Evolutionary conservation across 179 eudicot genomes (phyloP).

Genomic region (Beta macrorhiza): DNA sequence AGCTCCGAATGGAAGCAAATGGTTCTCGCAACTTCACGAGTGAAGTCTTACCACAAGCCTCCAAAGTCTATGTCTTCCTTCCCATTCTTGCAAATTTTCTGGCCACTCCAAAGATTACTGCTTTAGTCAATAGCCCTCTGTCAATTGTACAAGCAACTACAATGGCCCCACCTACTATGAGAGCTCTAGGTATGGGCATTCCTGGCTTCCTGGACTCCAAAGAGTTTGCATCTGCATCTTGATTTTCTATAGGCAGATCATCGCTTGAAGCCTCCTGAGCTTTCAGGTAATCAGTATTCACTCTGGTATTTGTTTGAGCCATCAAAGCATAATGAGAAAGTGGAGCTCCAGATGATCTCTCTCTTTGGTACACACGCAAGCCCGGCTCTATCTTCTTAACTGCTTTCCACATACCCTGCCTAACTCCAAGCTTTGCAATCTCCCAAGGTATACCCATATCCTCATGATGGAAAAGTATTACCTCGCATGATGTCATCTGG

Average conservation of each 20-base stretch:
- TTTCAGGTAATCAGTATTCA: constrained; percentile 37
- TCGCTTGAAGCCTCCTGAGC: constrained; percentile 1
- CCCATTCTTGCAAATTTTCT: constrained; percentile 64
- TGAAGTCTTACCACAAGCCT: not conserved
- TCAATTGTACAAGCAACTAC: constrained; percentile 73
- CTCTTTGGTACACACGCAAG: constrained; percentile 69
- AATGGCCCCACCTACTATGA: constrained; percentile 68
- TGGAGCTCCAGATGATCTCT: constrained; percentile 48
- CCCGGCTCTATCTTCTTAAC: constrained; percentile 87
- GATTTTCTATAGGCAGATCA: constrained; percentile 34
- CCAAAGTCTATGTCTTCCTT: constrained; percentile 24
- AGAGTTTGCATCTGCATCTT: constrained; percentile 19
- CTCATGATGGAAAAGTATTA: constrained; percentile 82
- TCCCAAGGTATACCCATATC: constrained; percentile 98
- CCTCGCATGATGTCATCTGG: constrained; percentile 74
- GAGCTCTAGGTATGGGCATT: constrained; percentile 54
- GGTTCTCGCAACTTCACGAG: not conserved
- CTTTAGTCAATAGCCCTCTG: constrained; percentile 75
- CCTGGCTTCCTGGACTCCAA: constrained; percentile 26
- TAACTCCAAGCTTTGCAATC: constrained; percentile 77
- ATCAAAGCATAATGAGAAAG: constrained; percentile 55
- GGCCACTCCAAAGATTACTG: constrained; percentile 65
- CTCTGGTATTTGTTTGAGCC: constrained; percentile 67
- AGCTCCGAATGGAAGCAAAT: not conserved
- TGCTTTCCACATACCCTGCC: constrained; percentile 93